Conservation (phyloP, 345 rosid genomes). For the Hirschfeldia incana region DNA sequence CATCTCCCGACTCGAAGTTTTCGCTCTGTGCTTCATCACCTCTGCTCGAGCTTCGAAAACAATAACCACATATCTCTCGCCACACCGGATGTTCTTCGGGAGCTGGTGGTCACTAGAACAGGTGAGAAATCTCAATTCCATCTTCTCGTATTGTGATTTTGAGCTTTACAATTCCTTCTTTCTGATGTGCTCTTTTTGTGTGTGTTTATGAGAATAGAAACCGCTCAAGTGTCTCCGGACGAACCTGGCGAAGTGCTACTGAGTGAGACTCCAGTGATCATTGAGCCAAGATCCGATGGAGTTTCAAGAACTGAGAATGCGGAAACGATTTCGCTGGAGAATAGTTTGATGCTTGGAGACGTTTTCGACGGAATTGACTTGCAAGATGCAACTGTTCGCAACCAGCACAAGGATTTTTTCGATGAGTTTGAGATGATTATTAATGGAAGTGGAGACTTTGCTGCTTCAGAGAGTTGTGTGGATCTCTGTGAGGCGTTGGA, state of each 20-base stretch:
- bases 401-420: conserved; percentile 42
- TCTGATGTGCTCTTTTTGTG: background rate
- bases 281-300: conserved; percentile 13
- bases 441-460: conserved; percentile 39
- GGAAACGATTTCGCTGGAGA: conserved; percentile 13
- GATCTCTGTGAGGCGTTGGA: conserved; percentile 21
- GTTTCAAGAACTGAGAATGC: background rate
- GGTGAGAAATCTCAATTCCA: conserved; percentile 16
- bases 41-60: conserved; percentile 50
- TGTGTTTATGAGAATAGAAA: conserved; percentile 22
- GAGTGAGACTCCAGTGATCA: conserved; percentile 7
- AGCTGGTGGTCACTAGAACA: conserved; percentile 11
- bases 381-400: conserved; percentile 36
- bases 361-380: conserved; percentile 33
- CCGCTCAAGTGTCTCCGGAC: conserved; percentile 27
- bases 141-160: background rate
- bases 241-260: conserved; percentile 23
- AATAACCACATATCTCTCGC: conserved; percentile 45
- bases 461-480: conserved; percentile 34
- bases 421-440: conserved; percentile 53
- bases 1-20: conserved; percentile 45
- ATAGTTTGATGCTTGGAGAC: conserved; percentile 19
- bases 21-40: conserved; percentile 45
- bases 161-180: background rate
- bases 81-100: conserved; percentile 40